Percentiles rank a stretch among this genome's conserved stretches.
Conservation (phyloP, 768 basidiomycete genomes). For the Pisolithus marmoratus region DNA sequence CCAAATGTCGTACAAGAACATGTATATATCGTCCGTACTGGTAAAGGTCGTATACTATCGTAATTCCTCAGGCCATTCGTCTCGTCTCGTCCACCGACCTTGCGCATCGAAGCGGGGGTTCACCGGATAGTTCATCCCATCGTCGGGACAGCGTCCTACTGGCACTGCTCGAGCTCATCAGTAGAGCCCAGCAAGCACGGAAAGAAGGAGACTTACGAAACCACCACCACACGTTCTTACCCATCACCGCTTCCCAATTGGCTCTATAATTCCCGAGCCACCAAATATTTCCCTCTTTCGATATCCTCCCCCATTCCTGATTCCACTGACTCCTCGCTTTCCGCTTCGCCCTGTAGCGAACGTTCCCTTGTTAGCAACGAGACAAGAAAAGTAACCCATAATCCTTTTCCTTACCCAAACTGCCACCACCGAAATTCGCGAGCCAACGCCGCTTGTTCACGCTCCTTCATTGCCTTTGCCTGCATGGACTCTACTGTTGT, state of each 20-base stretch:
- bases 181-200: constrained; percentile 1
- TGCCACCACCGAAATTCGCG: constrained; percentile 51
- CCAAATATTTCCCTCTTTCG: constrained; percentile 83
- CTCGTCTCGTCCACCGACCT: constrained; percentile 60
- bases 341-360: constrained; percentile 42
- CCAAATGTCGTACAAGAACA: too few species aligned
- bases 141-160: constrained; percentile 46
- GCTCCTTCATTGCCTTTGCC: constrained; percentile 54
- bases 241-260: constrained; percentile 86
- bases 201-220: constrained; percentile 51
- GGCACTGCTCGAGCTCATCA: constrained; percentile 31
- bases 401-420: constrained; percentile 38
- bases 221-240: constrained; percentile 62
- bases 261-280: constrained; percentile 57
- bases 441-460: constrained; percentile 48
- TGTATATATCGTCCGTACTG: too few species aligned
- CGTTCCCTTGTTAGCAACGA: not conserved
- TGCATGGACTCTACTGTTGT: constrained; percentile 79
- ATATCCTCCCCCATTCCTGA: constrained; percentile 72
- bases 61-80: constrained; percentile 66
- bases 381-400: not conserved
- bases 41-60: constrained; percentile 30
- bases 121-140: constrained; percentile 58
- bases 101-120: constrained; percentile 72
- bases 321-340: constrained; percentile 53